A percentile compares a stretch with the other conserved stretches of the same genome.
phyloP scores from a whole-genome alignment of 164 flowering plant genomes.

The Annona cherimola region DNA sequence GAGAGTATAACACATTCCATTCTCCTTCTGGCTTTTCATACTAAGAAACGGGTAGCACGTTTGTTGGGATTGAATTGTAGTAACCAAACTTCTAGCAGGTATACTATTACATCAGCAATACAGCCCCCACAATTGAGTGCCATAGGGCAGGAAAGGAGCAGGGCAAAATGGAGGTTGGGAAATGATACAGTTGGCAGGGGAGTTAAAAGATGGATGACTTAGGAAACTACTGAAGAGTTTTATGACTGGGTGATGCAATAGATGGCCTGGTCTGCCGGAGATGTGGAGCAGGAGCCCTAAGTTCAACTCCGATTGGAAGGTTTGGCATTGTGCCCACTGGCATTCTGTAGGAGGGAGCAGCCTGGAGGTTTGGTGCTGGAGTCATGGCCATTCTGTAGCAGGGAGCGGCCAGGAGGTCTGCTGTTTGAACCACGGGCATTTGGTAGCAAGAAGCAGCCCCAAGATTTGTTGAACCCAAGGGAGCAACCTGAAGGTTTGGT shows the following conservation, averaged over 20 bases:
- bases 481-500: slow-evolving; percentile 13
- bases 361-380: slow-evolving; percentile 19
- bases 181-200: slow-evolving; percentile 9
- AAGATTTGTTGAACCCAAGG: no score
- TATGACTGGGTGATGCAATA: slow-evolving; percentile 9
- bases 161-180: slow-evolving; percentile 2
- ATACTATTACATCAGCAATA: neutral
- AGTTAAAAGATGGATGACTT: slow-evolving; percentile 16
- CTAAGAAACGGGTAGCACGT: no score
- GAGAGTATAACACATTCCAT: no score
- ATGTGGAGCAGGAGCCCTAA: slow-evolving; percentile 56
- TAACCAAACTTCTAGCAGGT: no score
- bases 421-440: slow-evolving; percentile 18
- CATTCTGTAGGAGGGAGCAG: slow-evolving; percentile 2
- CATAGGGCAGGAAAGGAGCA: neutral
- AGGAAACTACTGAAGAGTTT: slow-evolving; percentile 15
- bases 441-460: neutral
- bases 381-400: slow-evolving; percentile 5
- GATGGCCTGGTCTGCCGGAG: slow-evolving; percentile 38
- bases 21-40: no score
- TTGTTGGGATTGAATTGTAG: no score
- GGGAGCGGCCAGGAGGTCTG: slow-evolving; percentile 2
- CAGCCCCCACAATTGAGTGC: slow-evolving; percentile 10
- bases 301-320: slow-evolving; percentile 28
- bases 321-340: slow-evolving; percentile 9